Evolutionary conservation across 306 rosid species (phyloP), one percentile per base, ranked within the genome.

Genomic region (Erythrophleum fordii): DNA sequence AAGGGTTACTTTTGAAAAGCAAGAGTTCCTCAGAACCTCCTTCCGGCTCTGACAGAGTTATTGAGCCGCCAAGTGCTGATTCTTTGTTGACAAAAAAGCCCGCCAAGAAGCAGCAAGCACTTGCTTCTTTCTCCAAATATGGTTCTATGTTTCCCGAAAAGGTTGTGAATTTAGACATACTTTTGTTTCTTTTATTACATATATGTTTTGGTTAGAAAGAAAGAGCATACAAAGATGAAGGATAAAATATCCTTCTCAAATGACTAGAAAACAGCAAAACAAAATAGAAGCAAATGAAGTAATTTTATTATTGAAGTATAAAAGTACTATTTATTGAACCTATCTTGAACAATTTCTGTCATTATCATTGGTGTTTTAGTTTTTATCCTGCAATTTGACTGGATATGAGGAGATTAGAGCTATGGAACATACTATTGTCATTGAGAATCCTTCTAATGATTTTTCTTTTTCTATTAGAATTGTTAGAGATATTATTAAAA

Each of bases 81-180:
- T 83, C 90, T 71, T 61, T 64, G 73, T 82, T 79, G 72, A 14
- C 90, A 67, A 82, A 81, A 78, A 85, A 81, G 66, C 77, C 83
- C 75, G 84, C 85, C 64, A 85, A 92, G 82, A 82, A 92, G 84
- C 90, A 84, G 79, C 88, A 85, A 84, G 77, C 80, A 58, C 86
- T 82, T 84, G 85, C 72, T 71, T 76, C 91, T 12, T 80, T 93
- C 87, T 88, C 97, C 73, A 96, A 92, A 85, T 90, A 90, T 83
- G 79, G 91, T 67, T 73, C 94, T 35, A 74, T 90, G 82, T 89
- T 93, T 90, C 99, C 99, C 16, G 99, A 96, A 84, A 96, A 96
- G 99, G 99, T 95, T 85, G 84, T 83, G 73, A 75, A 78, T 78
- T 79, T 68, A 79, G 51, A 81, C 67, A 26, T 34, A 45, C 68